phyloP scores from a whole-genome alignment of 2,329 filamentous ascomycete species.

The Endothia cerciana region DNA sequence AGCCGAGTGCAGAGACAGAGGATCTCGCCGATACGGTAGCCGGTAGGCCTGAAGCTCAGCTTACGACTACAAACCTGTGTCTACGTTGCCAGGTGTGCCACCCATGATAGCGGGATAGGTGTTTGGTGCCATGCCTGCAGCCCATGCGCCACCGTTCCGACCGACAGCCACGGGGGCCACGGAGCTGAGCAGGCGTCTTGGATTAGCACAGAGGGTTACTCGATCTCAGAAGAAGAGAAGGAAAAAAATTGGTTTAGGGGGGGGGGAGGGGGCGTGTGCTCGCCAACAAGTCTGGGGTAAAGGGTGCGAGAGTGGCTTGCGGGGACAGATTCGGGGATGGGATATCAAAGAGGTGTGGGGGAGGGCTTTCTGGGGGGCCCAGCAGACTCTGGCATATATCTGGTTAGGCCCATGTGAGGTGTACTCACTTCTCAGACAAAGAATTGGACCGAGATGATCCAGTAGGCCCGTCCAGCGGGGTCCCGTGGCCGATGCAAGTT shows the following conservation, averaged over 20 bases:
- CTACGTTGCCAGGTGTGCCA: too few relatives aligned
- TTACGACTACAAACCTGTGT: neutral
- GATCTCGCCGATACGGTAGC: neutral
- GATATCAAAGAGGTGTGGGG: slow-evolving; percentile 1
- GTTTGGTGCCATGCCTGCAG: neutral
- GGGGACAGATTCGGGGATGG: slow-evolving; percentile 5
- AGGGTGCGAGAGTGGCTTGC: neutral
- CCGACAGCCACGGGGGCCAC: too few relatives aligned
- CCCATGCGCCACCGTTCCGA: neutral
- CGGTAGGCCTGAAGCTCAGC: neutral
- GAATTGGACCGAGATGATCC: neutral
- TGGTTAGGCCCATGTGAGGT: neutral
- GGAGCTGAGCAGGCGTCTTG: neutral
- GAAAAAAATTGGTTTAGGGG: too few relatives aligned
- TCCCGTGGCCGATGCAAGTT: neutral
- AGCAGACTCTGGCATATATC: neutral
- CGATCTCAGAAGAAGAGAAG: too few relatives aligned
- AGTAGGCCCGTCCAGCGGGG: neutral
- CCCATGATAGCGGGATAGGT: neutral
- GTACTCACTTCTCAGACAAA: neutral
- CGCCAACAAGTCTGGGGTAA: neutral
- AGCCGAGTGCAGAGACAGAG: slow-evolving; percentile 9
- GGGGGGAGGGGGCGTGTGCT: too few relatives aligned
- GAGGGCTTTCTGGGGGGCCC: neutral
- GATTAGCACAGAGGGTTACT: neutral